Conservation (phyloP, 306 rosid species). For the barrel medic (Medicago truncatula) region MtrunA17r5.0-ANR NC_053044.1:47413001-47413500, state of each 20-base stretch:
- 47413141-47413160: not conserved
- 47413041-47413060: constrained; percentile 82
- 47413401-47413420: too few relatives aligned
- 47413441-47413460: too few relatives aligned
- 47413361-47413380: too few relatives aligned
- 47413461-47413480: too few relatives aligned
- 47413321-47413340: too few relatives aligned
- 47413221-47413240: not conserved
- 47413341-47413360: too few relatives aligned
- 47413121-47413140: not conserved
- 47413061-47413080: constrained; percentile 76
- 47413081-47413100: not conserved
- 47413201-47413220: not conserved
- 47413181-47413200: not conserved
- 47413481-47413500: too few relatives aligned
- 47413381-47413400: too few relatives aligned
- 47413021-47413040: constrained; percentile 63
- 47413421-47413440: too few relatives aligned
- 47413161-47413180: not conserved
- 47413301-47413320: too few relatives aligned
- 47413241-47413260: not conserved
- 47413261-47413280: not conserved
- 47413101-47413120: constrained; percentile 1
- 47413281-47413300: too few relatives aligned
- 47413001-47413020: constrained; percentile 83